These are phyloP conservation scores for Cryptosporidium bovis DNA, from an alignment of 169 alveolate species.

Conservation along the genomic window DNA sequence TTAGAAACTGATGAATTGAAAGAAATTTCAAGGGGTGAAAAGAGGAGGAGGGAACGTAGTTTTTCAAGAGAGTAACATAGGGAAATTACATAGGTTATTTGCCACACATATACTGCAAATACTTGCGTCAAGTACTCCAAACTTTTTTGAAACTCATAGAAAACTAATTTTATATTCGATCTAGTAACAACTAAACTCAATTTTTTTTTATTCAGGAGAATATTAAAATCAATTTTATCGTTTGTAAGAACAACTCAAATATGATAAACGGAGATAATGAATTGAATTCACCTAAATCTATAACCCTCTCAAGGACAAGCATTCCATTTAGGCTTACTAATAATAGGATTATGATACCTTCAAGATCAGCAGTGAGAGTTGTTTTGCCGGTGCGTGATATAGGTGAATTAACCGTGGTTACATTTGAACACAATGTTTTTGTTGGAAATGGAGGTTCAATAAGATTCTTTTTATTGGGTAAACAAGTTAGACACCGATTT, in stretches of 20 bases:
- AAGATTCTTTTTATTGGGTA: conserved; percentile 59
- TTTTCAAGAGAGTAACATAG: too few relatives aligned
- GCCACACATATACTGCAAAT: neutral
- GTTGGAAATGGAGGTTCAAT: conserved; percentile 71
- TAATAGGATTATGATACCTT: conserved; percentile 38
- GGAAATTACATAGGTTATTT: too few relatives aligned
- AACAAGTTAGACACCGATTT: conserved; percentile 65
- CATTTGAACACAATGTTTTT: conserved; percentile 53
- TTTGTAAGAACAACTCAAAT: neutral
- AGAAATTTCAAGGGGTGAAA: too few relatives aligned
- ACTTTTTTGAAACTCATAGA: neutral
- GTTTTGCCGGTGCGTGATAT: conserved; percentile 69
- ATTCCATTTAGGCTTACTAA: conserved; percentile 40
- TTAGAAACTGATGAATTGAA: too few relatives aligned
- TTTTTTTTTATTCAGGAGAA: neutral
- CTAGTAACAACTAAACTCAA: neutral
- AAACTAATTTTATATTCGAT: neutral
- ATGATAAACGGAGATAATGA: conserved; percentile 1
- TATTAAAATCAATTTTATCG: neutral
- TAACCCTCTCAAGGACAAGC: neutral
- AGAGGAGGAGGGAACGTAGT: too few relatives aligned
- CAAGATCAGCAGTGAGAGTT: conserved; percentile 51
- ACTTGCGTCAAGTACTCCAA: neutral
- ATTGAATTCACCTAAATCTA: conserved; percentile 16
- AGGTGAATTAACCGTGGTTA: conserved; percentile 54